A percentile compares a stretch with the other conserved stretches of the same genome.
Conservation (phyloP, 495 filamentous ascomycete species). For the Cladorrhinum samala region DNA sequence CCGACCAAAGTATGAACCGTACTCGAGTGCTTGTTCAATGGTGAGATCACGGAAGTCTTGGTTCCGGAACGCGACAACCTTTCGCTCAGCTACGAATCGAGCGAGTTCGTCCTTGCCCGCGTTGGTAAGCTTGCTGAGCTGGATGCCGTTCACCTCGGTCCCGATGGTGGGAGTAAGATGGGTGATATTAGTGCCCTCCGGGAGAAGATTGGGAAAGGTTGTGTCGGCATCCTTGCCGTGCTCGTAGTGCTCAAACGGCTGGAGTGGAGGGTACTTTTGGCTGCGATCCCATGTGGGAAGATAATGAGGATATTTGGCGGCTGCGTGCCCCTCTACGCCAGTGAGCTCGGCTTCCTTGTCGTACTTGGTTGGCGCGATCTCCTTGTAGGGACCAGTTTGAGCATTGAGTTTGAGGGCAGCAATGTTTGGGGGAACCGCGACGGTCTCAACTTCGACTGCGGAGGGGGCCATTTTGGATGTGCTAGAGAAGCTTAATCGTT, state of each 20-base stretch:
- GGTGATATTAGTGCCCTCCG: slow-evolving; percentile 39
- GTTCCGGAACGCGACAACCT: slow-evolving; percentile 73
- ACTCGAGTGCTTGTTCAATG: slow-evolving; percentile 63
- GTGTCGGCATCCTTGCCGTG: slow-evolving; percentile 68
- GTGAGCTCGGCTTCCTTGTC: slow-evolving; percentile 40
- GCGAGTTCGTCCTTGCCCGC: slow-evolving; percentile 77
- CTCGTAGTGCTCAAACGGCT: slow-evolving; percentile 65
- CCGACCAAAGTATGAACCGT: slow-evolving; percentile 71
- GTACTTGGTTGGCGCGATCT: slow-evolving; percentile 49
- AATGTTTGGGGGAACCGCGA: slow-evolving; percentile 22
- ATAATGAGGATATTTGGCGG: slow-evolving; percentile 67
- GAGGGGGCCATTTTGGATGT: slow-evolving; percentile 25
- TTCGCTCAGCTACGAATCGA: slow-evolving; percentile 68
- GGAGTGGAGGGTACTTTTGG: slow-evolving; percentile 57
- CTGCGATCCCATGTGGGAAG: slow-evolving; percentile 64
- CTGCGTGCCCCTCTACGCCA: slow-evolving; percentile 35
- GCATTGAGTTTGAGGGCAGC: slow-evolving; percentile 29
- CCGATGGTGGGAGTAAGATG: slow-evolving; percentile 71
- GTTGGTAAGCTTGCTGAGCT: slow-evolving; percentile 60
- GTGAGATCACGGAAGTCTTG: slow-evolving; percentile 74
- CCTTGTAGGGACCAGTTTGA: slow-evolving; percentile 54
- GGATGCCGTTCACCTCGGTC: slow-evolving; percentile 67
- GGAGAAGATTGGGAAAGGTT: slow-evolving; percentile 60
- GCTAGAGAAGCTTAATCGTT: neutral
- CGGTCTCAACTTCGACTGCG: slow-evolving; percentile 30